These are phyloP conservation scores for Cephalotrichum gorgonifer DNA, from an alignment of 2,329 filamentous ascomycete species.

Conservation along the genomic window DNA sequence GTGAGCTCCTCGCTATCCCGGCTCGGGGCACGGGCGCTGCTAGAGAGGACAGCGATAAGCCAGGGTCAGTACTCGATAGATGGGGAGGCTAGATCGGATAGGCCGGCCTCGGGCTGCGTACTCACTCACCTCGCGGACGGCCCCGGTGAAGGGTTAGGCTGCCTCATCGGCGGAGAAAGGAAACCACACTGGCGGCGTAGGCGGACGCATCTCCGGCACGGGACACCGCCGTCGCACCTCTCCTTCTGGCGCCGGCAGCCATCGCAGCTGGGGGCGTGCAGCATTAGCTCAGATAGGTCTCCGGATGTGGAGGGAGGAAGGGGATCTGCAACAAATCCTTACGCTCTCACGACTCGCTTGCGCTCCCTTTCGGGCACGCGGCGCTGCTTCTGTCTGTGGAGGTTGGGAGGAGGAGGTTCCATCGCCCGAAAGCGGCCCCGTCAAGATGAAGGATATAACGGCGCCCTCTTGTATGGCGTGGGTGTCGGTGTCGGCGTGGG, in stretches of 20 bases:
- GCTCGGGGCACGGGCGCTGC: no score
- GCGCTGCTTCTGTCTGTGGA: slow-evolving; percentile 12
- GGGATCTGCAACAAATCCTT: slow-evolving; percentile 6
- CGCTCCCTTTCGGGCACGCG: slow-evolving; percentile 16
- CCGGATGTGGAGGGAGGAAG: not conserved
- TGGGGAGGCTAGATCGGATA: not conserved
- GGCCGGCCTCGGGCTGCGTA: not conserved
- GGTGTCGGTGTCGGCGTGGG: no score
- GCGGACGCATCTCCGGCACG: slow-evolving; percentile 40
- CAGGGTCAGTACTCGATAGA: no score
- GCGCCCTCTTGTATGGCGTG: no score
- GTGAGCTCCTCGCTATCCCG: slow-evolving; percentile 10
- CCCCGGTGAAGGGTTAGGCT: not conserved
- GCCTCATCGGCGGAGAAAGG: slow-evolving; percentile 16
- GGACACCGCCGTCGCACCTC: slow-evolving; percentile 44
- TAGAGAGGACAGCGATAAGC: no score
- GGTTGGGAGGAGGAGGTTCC: not conserved
- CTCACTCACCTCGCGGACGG: not conserved
- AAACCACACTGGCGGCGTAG: slow-evolving; percentile 41
- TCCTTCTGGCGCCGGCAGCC: slow-evolving; percentile 44
- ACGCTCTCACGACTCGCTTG: slow-evolving; percentile 17
- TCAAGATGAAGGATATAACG: no score
- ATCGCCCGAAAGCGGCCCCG: no score
- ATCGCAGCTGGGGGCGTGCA: slow-evolving; percentile 34
- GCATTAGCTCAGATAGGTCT: not conserved